phyloP scores from a whole-genome alignment of 2,329 filamentous ascomycete species.

The Ceratocystis harringtonii region DNA sequence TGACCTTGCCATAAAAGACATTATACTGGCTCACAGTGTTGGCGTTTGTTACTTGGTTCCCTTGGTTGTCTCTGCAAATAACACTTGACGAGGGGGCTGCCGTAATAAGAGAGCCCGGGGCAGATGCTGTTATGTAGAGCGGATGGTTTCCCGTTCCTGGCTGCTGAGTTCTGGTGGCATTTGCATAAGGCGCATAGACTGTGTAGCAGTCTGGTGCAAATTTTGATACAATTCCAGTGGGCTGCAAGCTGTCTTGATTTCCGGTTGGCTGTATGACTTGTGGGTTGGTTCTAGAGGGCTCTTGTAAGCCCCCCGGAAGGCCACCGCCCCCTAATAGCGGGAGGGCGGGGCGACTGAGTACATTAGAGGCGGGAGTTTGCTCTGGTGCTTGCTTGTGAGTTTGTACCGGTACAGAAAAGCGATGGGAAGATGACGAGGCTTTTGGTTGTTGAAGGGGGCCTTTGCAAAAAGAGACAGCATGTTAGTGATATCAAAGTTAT shows the following conservation, averaged over 20 bases:
- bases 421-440: not conserved
- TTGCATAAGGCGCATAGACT: conserved; percentile 13
- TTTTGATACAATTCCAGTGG: not conserved
- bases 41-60: not conserved
- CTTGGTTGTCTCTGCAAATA: conserved; percentile 2
- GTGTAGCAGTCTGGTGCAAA: conserved; percentile 11
- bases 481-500: not conserved
- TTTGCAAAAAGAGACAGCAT: not conserved
- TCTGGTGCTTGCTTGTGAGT: not conserved
- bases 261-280: too few species aligned
- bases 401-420: not conserved
- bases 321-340: not conserved
- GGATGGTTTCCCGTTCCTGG: not conserved
- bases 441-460: conserved; percentile 3
- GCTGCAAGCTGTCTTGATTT: not conserved
- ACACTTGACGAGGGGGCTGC: conserved; percentile 10
- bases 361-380: not conserved
- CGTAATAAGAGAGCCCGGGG: conserved; percentile 7
- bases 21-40: conserved; percentile 7
- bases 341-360: not conserved
- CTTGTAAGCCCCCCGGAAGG: not conserved
- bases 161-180: conserved; percentile 4
- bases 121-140: not conserved
- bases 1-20: conserved; percentile 5
- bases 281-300: not conserved